Evolutionary conservation across 768 basidiomycete species (phyloP), one percentile per base, ranked within the genome.

Genomic region (Holtermanniella nyarrowii): DNA sequence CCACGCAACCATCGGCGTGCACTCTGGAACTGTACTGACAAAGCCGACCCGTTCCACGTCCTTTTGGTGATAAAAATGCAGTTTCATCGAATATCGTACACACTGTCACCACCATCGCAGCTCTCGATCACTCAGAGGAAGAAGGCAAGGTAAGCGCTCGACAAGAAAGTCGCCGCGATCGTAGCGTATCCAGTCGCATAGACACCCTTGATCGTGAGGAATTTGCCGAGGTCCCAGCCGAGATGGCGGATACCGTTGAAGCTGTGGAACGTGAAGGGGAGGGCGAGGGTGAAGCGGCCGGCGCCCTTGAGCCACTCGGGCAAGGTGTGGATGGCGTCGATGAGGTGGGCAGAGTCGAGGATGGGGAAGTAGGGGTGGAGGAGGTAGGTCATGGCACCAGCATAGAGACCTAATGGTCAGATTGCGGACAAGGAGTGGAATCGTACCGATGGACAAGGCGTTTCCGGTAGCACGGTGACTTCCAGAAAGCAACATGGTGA

Each of bases 201-300:
- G 7, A 80, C 83, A 14, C 83, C 82, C 69, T 85, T 89, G 55
- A 95, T 75, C 41, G 76, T 79, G 66, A 88, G 70, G 73, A 88
- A 91, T 77, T 83, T 85, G 53, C 83, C 82, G 68, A 79, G 72
- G 74, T 96, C 93, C 93, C 93, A 97, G 26, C 73, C 71, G 62
- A 97, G 74, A 76, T 97, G 93, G 40, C 93, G 80, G 54, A 96
- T 55, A 3, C 93, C 93, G 72, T 96, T 96, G 72, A 82, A 77
- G 5, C 80, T 79, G 74, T 97, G 93, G 80, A 84, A 96, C 14
- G 86, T 80, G 71, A 95, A 93, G 1, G 91, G 88, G 3, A 80
- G 77, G 12, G 88, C 89, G 42, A 96, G 79, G 55, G 88, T 62
- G 23, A 80, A 73, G 74, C 95, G 96, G 47, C 79, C 82, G 10